Conservation (phyloP, 768 basidiomycete genomes). For the Roridomyces roridus region DNA sequence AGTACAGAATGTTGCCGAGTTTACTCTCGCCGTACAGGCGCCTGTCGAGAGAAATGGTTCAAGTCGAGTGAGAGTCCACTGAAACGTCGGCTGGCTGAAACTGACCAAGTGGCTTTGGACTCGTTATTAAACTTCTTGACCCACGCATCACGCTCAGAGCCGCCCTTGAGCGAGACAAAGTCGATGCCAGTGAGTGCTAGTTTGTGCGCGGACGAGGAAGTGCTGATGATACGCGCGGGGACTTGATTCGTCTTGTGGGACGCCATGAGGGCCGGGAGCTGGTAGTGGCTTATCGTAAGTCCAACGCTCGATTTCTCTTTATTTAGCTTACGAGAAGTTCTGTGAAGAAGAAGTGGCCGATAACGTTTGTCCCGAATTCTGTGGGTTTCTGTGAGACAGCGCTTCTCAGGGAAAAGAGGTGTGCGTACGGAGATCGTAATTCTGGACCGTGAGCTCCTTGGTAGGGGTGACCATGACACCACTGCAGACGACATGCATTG, state of each 20-base stretch:
- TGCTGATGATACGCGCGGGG: slow-evolving; percentile 33
- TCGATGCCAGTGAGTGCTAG: slow-evolving; percentile 8
- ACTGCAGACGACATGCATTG: slow-evolving; percentile 7
- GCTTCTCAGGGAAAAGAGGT: background rate
- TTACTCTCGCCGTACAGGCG: background rate
- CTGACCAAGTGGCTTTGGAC: background rate
- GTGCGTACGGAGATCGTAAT: slow-evolving; percentile 29
- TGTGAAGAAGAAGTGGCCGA: slow-evolving; percentile 30
- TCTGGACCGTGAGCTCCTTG: slow-evolving; percentile 30
- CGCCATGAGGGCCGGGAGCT: slow-evolving; percentile 15
- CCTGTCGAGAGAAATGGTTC: no score
- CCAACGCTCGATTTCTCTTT: no score
- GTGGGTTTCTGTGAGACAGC: slow-evolving; percentile 39
- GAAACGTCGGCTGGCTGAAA: no score
- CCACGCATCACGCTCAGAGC: slow-evolving; percentile 16
- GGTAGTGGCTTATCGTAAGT: background rate
- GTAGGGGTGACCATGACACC: slow-evolving; percentile 36
- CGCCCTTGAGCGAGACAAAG: slow-evolving; percentile 2
- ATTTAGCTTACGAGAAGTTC: slow-evolving; percentile 31
- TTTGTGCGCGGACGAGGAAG: slow-evolving; percentile 24
- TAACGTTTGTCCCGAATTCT: no score
- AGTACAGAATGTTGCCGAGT: background rate
- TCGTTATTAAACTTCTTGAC: background rate
- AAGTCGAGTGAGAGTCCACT: no score
- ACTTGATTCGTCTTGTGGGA: background rate